Base-by-base conservation (phyloP, 768 basidiomycete genomes). In the Gyrodon lividus region DNA sequence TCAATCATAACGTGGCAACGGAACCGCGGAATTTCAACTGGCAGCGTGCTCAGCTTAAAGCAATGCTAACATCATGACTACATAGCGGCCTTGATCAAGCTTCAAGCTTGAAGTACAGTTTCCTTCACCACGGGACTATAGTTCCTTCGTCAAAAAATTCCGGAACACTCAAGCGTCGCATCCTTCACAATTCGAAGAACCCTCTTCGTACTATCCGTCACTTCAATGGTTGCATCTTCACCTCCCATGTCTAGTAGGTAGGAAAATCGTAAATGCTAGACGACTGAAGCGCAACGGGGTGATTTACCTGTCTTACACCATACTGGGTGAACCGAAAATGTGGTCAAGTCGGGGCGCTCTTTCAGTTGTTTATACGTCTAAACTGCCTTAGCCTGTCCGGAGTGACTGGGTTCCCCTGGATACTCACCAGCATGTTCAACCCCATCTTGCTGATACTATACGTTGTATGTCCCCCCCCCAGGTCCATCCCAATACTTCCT, bases 391-490 rank as follows among this genome's bases (percentile, higher is more conserved):
- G 30, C 31, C 43, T 17, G 31, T 5, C 10, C 12, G 10, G 30
- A 14, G 31, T 12, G 31, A 14, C 31, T 5, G 31, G 9, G 31
- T 31, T 31, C 6, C n/a, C n/a, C 35, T 16, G 31, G 3, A 20
- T 6, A 56, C 68, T 17, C 28, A 69, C 71, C 37, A 70, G 60
- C 71, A 72, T 73, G 53, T 72, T 73, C 48, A 74, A 46, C 17
- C 65, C 67, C 17, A 63, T 59, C 57, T 74, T 72, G 47, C 61
- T 69, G 51, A 72, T 64, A 16, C 62, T 65, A 58, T 72, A 74
- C 9, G 61, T 61, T 22, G 69, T 57, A 50, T 56, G 55, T 23
- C 64, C 61, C 5, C 51, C 50, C 0, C 70, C 69, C 22, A 48
- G 52, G 40, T 65, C 64, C 35, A 68, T 55, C 4, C 60, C 69